These are phyloP conservation scores for Litchi chinensis DNA, from an alignment of 345 rosid species.

Conservation along the genomic window DNA sequence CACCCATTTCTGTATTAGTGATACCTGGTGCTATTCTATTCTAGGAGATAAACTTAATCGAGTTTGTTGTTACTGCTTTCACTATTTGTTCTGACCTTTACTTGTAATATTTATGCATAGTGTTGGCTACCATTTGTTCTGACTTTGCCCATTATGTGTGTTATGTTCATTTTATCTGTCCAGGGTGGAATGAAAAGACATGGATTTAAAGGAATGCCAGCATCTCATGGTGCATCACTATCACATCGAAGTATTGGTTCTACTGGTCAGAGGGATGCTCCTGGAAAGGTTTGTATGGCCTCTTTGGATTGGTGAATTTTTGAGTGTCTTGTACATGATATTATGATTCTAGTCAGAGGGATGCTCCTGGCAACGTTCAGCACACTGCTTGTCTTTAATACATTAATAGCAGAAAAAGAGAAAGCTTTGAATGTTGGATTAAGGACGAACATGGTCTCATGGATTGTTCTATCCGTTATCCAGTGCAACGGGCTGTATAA, in stretches of 20 bases:
- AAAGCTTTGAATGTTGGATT: neutral
- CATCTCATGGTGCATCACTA: slow-evolving; percentile 81
- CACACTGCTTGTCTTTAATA: neutral
- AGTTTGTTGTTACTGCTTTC: neutral
- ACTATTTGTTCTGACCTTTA: neutral
- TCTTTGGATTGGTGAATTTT: slow-evolving; percentile 6
- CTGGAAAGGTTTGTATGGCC: slow-evolving; percentile 71
- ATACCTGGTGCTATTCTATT: neutral
- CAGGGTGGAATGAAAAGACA: slow-evolving; percentile 92
- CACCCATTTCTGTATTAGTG: neutral
- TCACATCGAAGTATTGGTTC: slow-evolving; percentile 84
- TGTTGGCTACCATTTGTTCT: neutral
- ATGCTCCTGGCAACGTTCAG: neutral
- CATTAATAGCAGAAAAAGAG: neutral
- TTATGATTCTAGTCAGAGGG: neutral
- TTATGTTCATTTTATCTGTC: slow-evolving; percentile 17
- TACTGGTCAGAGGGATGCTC: slow-evolving; percentile 95
- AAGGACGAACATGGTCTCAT: neutral
- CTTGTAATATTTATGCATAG: neutral
- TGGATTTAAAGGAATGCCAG: slow-evolving; percentile 60
- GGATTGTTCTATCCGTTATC: neutral
- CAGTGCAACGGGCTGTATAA: neutral
- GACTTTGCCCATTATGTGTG: slow-evolving; percentile 1
- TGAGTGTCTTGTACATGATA: neutral
- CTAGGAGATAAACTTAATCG: neutral